Conservation (phyloP, 139 green algal species). For the Closterium sp. region DNA sequence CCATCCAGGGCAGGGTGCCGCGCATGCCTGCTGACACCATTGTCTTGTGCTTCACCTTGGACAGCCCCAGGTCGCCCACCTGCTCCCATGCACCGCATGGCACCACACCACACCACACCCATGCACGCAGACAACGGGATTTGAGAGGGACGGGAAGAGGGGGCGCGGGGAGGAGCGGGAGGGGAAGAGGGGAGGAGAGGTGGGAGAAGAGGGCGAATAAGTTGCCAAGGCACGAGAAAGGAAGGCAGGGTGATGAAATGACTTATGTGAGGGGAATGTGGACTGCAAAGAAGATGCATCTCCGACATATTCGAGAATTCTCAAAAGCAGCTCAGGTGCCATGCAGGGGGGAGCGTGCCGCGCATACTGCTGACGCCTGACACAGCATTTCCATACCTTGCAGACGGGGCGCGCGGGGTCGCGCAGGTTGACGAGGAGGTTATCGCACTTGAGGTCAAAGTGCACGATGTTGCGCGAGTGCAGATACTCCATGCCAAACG, state of each 20-base stretch:
- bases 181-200: background rate
- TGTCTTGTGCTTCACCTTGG: slow-evolving; percentile 67
- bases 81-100: slow-evolving; percentile 36
- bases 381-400: slow-evolving; percentile 25
- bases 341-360: slow-evolving; percentile 57
- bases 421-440: slow-evolving; percentile 77
- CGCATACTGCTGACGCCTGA: background rate
- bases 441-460: slow-evolving; percentile 93
- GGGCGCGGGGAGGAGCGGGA: background rate
- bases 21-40: slow-evolving; percentile 74
- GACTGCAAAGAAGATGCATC: too few relatives aligned
- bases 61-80: slow-evolving; percentile 75
- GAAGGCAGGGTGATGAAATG: background rate
- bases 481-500: slow-evolving; percentile 85
- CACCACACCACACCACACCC: too few relatives aligned
- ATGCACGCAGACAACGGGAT: background rate
- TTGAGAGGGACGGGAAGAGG: background rate
- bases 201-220: too few relatives aligned
- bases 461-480: slow-evolving; percentile 86
- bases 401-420: slow-evolving; percentile 32
- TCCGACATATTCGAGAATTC: slow-evolving; percentile 12
- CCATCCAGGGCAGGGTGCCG: slow-evolving; percentile 71
- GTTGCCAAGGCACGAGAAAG: too few relatives aligned
- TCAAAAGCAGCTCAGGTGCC: slow-evolving; percentile 70
- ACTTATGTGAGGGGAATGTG: background rate